A percentile compares a stretch with the other conserved stretches of the same genome.
These are phyloP conservation scores for Colletotrichum australisinense DNA, from an alignment of 2,329 filamentous ascomycete species.

Conservation along the genomic window DNA sequence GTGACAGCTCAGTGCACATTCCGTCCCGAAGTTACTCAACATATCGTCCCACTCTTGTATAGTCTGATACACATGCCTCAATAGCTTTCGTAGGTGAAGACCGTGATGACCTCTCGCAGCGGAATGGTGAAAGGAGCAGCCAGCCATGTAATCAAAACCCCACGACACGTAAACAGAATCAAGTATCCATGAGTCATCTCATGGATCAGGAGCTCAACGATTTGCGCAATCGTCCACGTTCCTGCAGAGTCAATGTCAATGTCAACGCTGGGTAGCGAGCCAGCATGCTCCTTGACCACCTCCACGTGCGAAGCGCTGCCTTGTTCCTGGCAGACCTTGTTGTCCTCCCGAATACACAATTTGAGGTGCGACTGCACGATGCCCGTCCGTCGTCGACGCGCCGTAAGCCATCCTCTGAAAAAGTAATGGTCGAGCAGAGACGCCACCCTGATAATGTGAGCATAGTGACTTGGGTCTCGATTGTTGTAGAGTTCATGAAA, in stretches of 20 bases:
- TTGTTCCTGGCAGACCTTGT: not conserved
- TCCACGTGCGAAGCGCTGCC: not conserved
- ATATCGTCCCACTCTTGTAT: constrained; percentile 12
- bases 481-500: constrained; percentile 17
- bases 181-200: constrained; percentile 35
- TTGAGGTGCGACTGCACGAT: not conserved
- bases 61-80: constrained; percentile 11
- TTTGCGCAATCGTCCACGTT: constrained; percentile 40
- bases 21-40: constrained; percentile 1
- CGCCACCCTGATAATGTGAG: not conserved
- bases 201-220: constrained; percentile 45
- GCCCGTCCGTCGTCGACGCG: no score
- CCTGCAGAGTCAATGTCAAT: constrained; percentile 1
- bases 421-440: constrained; percentile 14
- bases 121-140: not conserved
- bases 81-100: not conserved
- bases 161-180: constrained; percentile 9
- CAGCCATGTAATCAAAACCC: not conserved
- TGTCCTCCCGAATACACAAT: not conserved
- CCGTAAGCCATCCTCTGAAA: constrained; percentile 15
- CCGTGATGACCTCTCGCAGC: not conserved
- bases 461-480: not conserved
- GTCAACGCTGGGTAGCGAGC: not conserved
- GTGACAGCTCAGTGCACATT: not conserved
- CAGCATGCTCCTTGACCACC: not conserved